Percentiles rank a stretch among this genome's conserved stretches.
Conservation (phyloP, 495 filamentous ascomycete genomes). For the Clohesyomyces aquaticus region DNA sequence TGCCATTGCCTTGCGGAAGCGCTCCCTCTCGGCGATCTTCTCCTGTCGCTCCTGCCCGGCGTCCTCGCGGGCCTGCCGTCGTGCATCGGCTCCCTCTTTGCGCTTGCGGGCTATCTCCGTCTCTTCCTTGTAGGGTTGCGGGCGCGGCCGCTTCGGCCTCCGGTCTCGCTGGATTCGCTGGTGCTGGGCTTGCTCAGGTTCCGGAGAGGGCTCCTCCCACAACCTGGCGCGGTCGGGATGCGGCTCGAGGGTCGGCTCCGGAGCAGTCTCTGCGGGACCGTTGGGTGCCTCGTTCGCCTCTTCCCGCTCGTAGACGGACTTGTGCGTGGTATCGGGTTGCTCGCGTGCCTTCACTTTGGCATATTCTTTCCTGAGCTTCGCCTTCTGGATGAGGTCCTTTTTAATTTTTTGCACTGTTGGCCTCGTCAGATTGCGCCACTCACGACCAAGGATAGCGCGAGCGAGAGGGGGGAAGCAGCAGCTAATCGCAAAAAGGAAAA, state of each 20-base stretch:
- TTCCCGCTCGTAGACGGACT: slow-evolving; percentile 34
- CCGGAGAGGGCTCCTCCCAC: slow-evolving; percentile 53
- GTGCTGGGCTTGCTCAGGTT: slow-evolving; percentile 43
- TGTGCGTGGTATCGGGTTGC: slow-evolving; percentile 19
- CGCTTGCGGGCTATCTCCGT: slow-evolving; percentile 68
- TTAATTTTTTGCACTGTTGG: slow-evolving; percentile 86
- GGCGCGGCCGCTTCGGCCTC: slow-evolving; percentile 54
- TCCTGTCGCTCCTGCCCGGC: slow-evolving; percentile 51
- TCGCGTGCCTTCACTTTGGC: slow-evolving; percentile 75
- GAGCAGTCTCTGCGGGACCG: slow-evolving; percentile 13
- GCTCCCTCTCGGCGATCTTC: slow-evolving; percentile 54
- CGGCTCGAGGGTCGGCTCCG: slow-evolving; percentile 54
- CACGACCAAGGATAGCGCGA: not conserved
- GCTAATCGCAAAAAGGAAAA: slow-evolving; percentile 1
- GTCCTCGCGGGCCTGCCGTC: slow-evolving; percentile 49
- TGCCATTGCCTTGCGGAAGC: slow-evolving; percentile 50
- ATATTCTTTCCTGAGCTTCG: slow-evolving; percentile 92
- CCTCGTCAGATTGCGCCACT: not conserved
- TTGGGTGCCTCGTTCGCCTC: slow-evolving; percentile 19
- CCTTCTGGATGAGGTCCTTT: slow-evolving; percentile 83
- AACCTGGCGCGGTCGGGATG: slow-evolving; percentile 75
- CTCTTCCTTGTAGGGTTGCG: slow-evolving; percentile 76
- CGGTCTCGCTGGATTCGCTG: slow-evolving; percentile 26
- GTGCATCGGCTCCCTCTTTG: slow-evolving; percentile 65
- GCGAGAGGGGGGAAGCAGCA: not conserved